These are phyloP conservation scores for Furcasterigmium furcatum DNA, from an alignment of 2,329 filamentous ascomycete genomes.

Conservation along the genomic window DNA sequence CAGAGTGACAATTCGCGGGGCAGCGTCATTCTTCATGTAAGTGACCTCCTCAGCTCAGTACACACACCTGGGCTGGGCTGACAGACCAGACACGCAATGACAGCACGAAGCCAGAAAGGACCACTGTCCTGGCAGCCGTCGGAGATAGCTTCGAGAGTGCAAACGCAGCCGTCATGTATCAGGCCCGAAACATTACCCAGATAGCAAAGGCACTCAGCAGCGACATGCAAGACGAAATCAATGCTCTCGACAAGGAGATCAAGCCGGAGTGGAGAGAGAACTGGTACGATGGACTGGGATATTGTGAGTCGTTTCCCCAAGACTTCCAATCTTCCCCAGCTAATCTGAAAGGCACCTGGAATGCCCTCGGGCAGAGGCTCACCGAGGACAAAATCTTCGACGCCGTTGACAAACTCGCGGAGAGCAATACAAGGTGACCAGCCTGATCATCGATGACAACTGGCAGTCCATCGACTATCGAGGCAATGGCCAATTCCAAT, in stretches of 20 bases:
- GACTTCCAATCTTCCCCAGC: not conserved
- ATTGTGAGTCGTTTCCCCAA: constrained; percentile 54
- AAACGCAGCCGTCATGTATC: constrained; percentile 79
- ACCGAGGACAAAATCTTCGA: constrained; percentile 76
- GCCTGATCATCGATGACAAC: constrained; percentile 93
- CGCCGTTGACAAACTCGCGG: constrained; percentile 68
- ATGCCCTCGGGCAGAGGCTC: constrained; percentile 79
- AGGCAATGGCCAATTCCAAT: constrained; percentile 49
- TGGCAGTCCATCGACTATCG: constrained; percentile 75
- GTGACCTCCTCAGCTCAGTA: constrained; percentile 8
- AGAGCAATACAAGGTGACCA: constrained; percentile 70
- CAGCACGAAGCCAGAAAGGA: constrained; percentile 46
- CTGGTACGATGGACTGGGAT: constrained; percentile 91
- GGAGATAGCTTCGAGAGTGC: constrained; percentile 72
- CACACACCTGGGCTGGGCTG: too few species aligned
- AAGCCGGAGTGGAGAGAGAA: constrained; percentile 70
- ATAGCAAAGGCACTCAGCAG: constrained; percentile 37
- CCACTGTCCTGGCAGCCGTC: constrained; percentile 66
- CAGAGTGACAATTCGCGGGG: constrained; percentile 59
- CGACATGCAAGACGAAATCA: constrained; percentile 42
- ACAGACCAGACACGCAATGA: constrained; percentile 61
- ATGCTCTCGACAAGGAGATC: constrained; percentile 43
- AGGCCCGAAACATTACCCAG: constrained; percentile 67
- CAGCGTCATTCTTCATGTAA: constrained; percentile 61
- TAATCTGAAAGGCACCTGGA: constrained; percentile 70